phyloP scores from a whole-genome alignment of 208 protist species.

The Leishmania major region DNA sequence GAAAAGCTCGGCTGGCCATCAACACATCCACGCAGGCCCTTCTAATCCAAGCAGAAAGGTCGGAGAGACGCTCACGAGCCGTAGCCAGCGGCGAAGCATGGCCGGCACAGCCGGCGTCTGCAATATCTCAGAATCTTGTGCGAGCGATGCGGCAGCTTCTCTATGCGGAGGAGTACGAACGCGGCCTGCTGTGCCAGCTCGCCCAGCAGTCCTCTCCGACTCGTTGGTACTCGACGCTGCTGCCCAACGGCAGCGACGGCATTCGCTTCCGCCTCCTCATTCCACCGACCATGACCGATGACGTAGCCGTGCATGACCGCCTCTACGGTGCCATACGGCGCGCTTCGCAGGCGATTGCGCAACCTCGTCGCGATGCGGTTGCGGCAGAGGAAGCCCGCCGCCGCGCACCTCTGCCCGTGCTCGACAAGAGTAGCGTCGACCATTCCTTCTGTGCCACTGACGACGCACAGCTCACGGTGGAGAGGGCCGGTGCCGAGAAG shows the following conservation, averaged over 20 bases:
- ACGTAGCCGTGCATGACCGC: conserved; percentile 10
- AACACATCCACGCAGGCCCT: not conserved
- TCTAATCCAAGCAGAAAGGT: not conserved
- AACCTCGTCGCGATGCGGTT: conserved; percentile 13
- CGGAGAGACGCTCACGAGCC: not conserved
- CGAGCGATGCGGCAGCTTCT: conserved; percentile 37
- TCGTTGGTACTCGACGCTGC: conserved; percentile 33
- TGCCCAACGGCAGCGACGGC: conserved; percentile 26
- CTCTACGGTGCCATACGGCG: conserved; percentile 7
- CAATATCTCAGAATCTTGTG: not conserved
- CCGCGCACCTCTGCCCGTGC: not conserved
- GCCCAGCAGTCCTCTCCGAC: conserved; percentile 35
- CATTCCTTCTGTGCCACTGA: not conserved
- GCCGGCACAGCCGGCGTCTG: not conserved
- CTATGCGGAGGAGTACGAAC: conserved; percentile 65
- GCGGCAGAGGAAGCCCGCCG: not conserved
- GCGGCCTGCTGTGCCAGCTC: conserved; percentile 31
- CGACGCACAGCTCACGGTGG: not conserved
- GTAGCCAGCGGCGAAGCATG: not conserved
- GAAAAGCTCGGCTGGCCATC: conserved; percentile 8
- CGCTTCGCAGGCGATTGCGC: conserved; percentile 15
- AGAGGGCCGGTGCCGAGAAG: conserved; percentile 36
- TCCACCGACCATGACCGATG: conserved; percentile 17
- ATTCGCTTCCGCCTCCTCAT: conserved; percentile 18
- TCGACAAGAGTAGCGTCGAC: not conserved